These are phyloP conservation scores for Aspergillus caelatus DNA, from an alignment of 2,329 filamentous ascomycete species.

Conservation along the genomic window DNA sequence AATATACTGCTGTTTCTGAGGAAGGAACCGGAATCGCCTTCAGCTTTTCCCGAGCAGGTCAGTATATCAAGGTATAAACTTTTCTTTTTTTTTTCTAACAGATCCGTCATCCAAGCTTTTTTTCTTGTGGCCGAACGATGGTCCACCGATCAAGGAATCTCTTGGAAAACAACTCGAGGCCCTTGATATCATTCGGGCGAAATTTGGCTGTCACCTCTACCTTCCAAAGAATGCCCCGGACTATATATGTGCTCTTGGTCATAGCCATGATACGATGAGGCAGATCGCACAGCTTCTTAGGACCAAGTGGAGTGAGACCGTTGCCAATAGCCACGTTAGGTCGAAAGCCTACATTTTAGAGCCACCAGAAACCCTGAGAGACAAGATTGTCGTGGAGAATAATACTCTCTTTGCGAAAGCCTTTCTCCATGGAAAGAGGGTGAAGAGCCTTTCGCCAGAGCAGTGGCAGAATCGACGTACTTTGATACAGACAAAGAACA, in stretches of 20 bases:
- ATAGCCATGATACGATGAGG: constrained; percentile 36
- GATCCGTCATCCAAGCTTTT: constrained; percentile 29
- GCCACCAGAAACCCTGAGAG: constrained; percentile 27
- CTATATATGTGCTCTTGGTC: constrained; percentile 36
- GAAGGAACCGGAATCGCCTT: constrained; percentile 25
- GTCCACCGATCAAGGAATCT: constrained; percentile 43
- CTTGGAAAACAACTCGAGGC: constrained; percentile 47
- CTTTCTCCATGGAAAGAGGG: constrained; percentile 23
- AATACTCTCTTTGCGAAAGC: constrained; percentile 21
- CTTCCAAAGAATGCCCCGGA: constrained; percentile 33
- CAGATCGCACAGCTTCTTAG: constrained; percentile 36
- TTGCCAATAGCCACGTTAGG: constrained; percentile 31
- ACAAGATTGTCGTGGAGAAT: constrained; percentile 30
- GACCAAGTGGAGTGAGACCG: constrained; percentile 31
- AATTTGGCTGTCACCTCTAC: constrained; percentile 45
- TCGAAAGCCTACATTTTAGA: constrained; percentile 40
- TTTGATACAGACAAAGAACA: constrained; percentile 33
- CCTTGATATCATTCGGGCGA: constrained; percentile 49
- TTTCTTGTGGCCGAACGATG: constrained; percentile 51
- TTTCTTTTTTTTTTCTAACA: neutral
- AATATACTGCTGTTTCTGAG: constrained; percentile 28
- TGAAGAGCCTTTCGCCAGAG: constrained; percentile 20
- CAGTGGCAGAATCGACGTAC: constrained; percentile 25
- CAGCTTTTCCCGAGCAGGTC: constrained; percentile 30
- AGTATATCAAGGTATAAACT: constrained; percentile 6